Conservation (phyloP, 177 flowering plant species). For the Telopea speciosissima region DNA sequence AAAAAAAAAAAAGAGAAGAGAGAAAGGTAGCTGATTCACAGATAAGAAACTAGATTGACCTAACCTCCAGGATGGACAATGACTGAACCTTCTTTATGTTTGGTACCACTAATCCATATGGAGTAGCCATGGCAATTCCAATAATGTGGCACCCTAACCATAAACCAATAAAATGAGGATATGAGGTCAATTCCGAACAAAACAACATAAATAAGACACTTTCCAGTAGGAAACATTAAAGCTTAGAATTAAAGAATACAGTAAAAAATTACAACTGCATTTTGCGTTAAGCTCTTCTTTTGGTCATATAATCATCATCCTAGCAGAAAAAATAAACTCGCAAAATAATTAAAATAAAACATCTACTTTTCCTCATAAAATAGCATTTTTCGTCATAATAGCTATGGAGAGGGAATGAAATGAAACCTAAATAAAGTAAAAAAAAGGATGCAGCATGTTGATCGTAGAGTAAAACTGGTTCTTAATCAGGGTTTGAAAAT, state of each 20-base stretch:
- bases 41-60: constrained; percentile 12
- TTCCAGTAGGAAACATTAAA: neutral
- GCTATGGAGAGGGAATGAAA: no score
- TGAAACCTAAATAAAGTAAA: no score
- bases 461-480: no score
- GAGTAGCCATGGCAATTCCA: constrained; percentile 97
- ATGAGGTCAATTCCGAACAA: neutral
- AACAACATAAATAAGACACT: neutral
- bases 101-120: constrained; percentile 84
- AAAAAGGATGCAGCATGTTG: no score
- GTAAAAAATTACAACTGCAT: neutral
- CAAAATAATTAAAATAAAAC: no score
- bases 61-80: constrained; percentile 80
- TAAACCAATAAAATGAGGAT: constrained; percentile 5
- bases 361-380: no score
- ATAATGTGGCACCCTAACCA: constrained; percentile 74
- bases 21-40: no score
- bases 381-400: no score
- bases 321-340: no score
- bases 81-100: constrained; percentile 88
- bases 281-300: no score
- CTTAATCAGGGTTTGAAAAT: neutral
- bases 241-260: neutral
- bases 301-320: no score
- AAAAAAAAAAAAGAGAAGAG: no score